These are phyloP conservation scores for Kuraishia piskuri DNA, from an alignment of 805 yeast genomes.

Conservation along the genomic window DNA sequence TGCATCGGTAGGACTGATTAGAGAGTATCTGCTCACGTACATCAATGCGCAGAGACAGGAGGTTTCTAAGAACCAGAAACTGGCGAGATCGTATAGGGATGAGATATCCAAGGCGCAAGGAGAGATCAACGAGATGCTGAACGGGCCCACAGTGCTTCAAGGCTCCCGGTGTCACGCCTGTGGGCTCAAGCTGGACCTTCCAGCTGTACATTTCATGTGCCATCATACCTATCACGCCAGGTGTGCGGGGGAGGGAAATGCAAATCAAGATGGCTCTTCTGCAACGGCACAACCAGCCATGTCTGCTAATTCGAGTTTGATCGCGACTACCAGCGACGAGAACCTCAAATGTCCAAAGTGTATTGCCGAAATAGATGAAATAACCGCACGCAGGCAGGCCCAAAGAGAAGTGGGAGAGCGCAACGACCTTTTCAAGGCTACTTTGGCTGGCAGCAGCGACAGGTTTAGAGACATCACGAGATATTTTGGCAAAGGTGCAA, in stretches of 20 bases:
- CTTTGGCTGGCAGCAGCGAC: constrained; percentile 46
- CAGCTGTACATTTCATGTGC: constrained; percentile 79
- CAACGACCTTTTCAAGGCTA: constrained; percentile 50
- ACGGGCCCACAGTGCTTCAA: constrained; percentile 45
- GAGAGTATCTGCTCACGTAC: constrained; percentile 55
- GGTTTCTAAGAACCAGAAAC: constrained; percentile 56
- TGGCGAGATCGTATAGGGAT: constrained; percentile 56
- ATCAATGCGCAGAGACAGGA: constrained; percentile 54
- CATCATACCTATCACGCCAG: constrained; percentile 79
- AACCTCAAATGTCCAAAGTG: constrained; percentile 65
- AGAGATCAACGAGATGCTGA: constrained; percentile 41
- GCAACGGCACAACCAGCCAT: neutral
- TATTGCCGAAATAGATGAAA: constrained; percentile 58
- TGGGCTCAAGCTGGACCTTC: constrained; percentile 56
- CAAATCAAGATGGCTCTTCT: constrained; percentile 11
- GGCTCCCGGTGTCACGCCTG: constrained; percentile 62
- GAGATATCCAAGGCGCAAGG: constrained; percentile 53
- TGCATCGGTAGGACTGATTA: constrained; percentile 65
- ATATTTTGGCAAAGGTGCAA: constrained; percentile 81
- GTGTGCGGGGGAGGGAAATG: constrained; percentile 35
- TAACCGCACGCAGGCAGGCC: constrained; percentile 45
- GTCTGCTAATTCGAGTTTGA: neutral
- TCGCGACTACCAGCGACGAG: constrained; percentile 3
- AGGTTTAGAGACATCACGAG: constrained; percentile 71
- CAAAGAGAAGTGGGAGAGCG: constrained; percentile 58